phyloP scores from a whole-genome alignment of 306 rosid species.

The Prunus mongolica region DNA sequence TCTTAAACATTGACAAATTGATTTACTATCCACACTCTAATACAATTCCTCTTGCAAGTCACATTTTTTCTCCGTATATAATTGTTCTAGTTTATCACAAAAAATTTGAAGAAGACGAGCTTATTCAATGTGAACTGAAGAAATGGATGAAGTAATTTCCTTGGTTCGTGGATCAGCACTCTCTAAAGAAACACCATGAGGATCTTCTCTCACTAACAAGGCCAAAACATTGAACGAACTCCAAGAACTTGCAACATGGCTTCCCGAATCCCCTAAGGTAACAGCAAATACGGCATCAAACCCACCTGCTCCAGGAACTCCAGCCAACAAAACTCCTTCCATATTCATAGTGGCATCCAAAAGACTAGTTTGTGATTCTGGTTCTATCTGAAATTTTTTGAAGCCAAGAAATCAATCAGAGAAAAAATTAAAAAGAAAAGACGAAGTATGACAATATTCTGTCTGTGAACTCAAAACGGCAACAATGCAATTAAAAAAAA shows the following conservation, averaged over 20 bases:
- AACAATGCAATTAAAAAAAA: neutral
- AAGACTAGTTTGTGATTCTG: slow-evolving; percentile 83
- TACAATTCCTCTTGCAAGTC: neutral
- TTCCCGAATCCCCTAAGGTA: slow-evolving; percentile 65
- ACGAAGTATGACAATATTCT: neutral
- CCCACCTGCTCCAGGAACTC: slow-evolving; percentile 99
- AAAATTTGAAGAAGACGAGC: slow-evolving; percentile 1
- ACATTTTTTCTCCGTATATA: neutral
- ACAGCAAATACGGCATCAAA: slow-evolving; percentile 90
- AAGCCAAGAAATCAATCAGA: slow-evolving; percentile 12
- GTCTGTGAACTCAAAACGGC: neutral
- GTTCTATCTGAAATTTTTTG: slow-evolving; percentile 67
- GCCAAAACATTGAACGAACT: slow-evolving; percentile 60
- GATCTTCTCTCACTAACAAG: slow-evolving; percentile 93
- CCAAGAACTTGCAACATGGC: slow-evolving; percentile 57
- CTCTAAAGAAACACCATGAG: slow-evolving; percentile 81
- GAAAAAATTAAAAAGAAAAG: neutral
- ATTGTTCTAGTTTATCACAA: neutral
- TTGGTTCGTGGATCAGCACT: slow-evolving; percentile 65
- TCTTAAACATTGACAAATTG: neutral
- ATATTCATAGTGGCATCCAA: slow-evolving; percentile 75
- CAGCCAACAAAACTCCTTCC: slow-evolving; percentile 94
- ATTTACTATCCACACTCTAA: neutral
- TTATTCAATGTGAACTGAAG: slow-evolving; percentile 56
- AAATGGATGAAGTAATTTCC: slow-evolving; percentile 72